phyloP scores from a whole-genome alignment of 2,329 filamentous ascomycete species.

The Cordyceps farinosa region DNA sequence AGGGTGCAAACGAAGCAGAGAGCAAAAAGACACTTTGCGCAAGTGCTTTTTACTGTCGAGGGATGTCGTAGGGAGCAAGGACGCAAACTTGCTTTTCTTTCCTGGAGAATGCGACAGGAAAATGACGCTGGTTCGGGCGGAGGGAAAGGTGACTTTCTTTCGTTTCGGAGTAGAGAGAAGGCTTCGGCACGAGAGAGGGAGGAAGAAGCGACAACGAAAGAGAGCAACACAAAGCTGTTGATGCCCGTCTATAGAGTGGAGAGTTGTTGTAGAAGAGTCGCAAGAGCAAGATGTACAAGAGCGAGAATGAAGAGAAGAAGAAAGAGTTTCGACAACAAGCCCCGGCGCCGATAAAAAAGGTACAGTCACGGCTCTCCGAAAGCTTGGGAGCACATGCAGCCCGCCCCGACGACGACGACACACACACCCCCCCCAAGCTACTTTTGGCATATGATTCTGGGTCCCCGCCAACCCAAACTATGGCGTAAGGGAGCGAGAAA shows the following conservation, averaged over 20 bases:
- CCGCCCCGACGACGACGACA: background rate
- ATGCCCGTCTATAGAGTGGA: slow-evolving; percentile 2
- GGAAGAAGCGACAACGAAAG: background rate
- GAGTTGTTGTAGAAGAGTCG: slow-evolving; percentile 6
- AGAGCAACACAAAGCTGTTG: background rate
- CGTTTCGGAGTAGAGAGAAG: background rate
- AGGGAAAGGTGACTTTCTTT: slow-evolving; percentile 10
- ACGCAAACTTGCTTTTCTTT: background rate
- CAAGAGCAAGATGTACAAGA: slow-evolving; percentile 12
- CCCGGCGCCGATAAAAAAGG: slow-evolving; percentile 5
- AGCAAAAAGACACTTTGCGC: slow-evolving; percentile 6
- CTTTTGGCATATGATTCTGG: slow-evolving; percentile 21
- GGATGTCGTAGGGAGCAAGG: background rate
- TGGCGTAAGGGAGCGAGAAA: slow-evolving; percentile 12
- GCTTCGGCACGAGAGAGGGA: background rate
- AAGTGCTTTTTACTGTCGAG: background rate
- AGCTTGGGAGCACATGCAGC: slow-evolving; percentile 12
- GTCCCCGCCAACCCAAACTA: slow-evolving; percentile 10
- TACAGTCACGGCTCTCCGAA: slow-evolving; percentile 13
- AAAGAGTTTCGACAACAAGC: slow-evolving; percentile 12
- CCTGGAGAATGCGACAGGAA: slow-evolving; percentile 3
- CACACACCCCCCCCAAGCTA: background rate
- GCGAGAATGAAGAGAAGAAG: slow-evolving; percentile 12
- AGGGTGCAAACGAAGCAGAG: background rate
- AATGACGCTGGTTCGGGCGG: slow-evolving; percentile 4